Percentiles rank a stretch among this genome's conserved stretches.
phyloP scores from a whole-genome alignment of 78 protist genomes.

The Emiliania huxleyi region DNA sequence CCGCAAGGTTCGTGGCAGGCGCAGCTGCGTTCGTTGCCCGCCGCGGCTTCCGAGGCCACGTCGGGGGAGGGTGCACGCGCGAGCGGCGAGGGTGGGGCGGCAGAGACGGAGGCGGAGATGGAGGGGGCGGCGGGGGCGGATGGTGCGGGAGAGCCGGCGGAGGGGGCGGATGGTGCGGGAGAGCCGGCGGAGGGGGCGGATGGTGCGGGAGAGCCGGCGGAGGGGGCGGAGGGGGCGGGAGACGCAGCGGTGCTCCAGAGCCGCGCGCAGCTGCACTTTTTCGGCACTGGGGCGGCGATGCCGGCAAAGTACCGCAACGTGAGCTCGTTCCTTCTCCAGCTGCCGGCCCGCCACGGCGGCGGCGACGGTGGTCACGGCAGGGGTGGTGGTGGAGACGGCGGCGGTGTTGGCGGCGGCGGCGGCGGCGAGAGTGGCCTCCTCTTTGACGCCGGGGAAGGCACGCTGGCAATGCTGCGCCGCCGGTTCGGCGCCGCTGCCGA shows the following conservation, averaged over 20 bases:
- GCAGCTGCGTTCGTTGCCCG: no score
- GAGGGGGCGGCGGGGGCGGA: not conserved
- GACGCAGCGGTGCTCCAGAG: not conserved
- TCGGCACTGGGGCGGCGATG: slow-evolving; percentile 91
- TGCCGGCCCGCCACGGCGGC: not conserved
- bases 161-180: not conserved
- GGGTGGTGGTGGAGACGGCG: no score
- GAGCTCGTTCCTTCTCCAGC: not conserved
- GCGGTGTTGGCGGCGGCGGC: no score
- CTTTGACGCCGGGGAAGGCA: slow-evolving; percentile 94
- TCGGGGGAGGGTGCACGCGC: not conserved
- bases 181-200: no score
- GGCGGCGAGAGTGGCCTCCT: not conserved
- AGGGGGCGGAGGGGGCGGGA: not conserved
- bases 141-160: not conserved
- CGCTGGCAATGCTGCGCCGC: slow-evolving; percentile 79
- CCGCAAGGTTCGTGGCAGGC: not conserved
- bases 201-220: no score
- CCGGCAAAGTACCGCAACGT: slow-evolving; percentile 89
- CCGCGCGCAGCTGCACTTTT: slow-evolving; percentile 55
- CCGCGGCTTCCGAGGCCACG: no score
- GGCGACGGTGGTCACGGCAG: no score
- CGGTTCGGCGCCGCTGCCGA: slow-evolving; percentile 59
- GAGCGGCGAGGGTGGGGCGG: not conserved
- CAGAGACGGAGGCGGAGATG: not conserved